phyloP scores from a whole-genome alignment of 768 basidiomycete species.

The Xerocomus brunneocitrinus region DNA sequence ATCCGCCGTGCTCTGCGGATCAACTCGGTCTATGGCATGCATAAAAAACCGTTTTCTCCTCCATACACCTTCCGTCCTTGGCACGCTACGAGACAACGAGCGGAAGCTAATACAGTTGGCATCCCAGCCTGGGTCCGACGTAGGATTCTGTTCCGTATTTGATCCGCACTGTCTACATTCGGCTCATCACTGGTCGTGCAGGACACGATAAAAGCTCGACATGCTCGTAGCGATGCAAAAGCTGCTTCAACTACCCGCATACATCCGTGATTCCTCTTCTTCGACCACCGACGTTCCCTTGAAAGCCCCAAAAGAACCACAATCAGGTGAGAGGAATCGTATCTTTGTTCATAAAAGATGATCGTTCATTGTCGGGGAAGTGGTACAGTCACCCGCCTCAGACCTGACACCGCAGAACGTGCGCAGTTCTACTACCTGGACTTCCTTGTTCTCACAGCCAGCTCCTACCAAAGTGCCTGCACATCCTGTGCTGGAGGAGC shows the following conservation, averaged over 20 bases:
- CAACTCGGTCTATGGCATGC: background rate
- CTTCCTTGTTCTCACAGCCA: background rate
- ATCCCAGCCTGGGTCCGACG: background rate
- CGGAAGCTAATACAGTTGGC: background rate
- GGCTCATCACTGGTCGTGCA: background rate
- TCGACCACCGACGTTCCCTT: background rate
- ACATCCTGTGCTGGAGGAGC: background rate
- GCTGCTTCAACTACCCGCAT: background rate
- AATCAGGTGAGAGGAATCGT: slow-evolving; percentile 4
- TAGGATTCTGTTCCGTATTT: background rate
- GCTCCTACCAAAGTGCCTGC: background rate
- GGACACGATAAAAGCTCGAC: background rate
- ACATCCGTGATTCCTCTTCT: background rate
- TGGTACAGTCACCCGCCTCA: background rate
- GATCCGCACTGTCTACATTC: background rate
- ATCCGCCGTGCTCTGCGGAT: background rate
- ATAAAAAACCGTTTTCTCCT: background rate
- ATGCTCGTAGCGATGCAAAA: background rate
- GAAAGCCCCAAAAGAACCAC: background rate
- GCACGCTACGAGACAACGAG: background rate
- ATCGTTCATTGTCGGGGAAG: slow-evolving; percentile 6
- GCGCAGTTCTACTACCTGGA: background rate
- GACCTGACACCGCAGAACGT: background rate
- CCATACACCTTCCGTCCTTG: background rate
- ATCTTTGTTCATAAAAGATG: background rate